Evolutionary conservation across 768 basidiomycete genomes (phyloP).

Genomic region (Lactarius trivialis): DNA sequence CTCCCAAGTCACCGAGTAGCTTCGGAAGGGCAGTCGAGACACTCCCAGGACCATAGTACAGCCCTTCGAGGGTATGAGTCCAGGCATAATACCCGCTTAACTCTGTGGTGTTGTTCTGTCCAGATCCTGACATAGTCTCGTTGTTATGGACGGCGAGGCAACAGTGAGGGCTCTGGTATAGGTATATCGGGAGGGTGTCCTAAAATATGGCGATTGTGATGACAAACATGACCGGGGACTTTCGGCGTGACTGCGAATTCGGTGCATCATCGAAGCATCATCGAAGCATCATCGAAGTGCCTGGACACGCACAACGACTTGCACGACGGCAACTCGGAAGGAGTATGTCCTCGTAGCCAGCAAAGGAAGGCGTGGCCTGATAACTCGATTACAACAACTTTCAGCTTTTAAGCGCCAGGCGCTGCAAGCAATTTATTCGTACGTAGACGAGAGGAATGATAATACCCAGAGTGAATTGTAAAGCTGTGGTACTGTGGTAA

Average conservation of each 20-base stretch:
- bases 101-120: slow-evolving; percentile 16
- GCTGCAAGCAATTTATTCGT: too few relatives aligned
- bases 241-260: background rate
- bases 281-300: background rate
- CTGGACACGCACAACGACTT: background rate
- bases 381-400: too few relatives aligned
- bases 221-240: background rate
- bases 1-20: slow-evolving; percentile 47
- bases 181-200: background rate
- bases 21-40: slow-evolving; percentile 56
- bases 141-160: background rate
- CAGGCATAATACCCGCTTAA: slow-evolving; percentile 57
- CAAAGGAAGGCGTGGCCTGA: background rate
- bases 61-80: slow-evolving; percentile 58
- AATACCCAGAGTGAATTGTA: too few relatives aligned
- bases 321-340: background rate
- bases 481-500: too few relatives aligned
- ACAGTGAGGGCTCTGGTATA: background rate
- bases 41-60: slow-evolving; percentile 70
- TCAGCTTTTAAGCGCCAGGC: too few relatives aligned
- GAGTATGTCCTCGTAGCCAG: background rate
- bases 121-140: background rate
- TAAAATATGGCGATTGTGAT: background rate
- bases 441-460: too few relatives aligned
- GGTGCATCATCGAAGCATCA: too few relatives aligned